These are phyloP conservation scores for Hypoxylon crocopeplum DNA, from an alignment of 495 filamentous ascomycete genomes.

Conservation along the genomic window DNA sequence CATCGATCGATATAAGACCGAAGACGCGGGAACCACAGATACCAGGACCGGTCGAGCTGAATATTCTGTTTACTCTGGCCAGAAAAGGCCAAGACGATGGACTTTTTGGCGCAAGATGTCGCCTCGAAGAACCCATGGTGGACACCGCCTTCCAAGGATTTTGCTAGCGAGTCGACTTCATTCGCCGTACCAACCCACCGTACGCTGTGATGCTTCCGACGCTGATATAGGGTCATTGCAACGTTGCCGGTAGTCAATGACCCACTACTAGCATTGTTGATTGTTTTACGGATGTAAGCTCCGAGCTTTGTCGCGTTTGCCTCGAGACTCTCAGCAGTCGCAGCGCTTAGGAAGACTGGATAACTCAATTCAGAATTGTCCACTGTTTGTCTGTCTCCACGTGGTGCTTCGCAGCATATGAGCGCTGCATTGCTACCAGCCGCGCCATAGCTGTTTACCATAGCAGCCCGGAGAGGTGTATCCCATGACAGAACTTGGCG, in stretches of 20 bases:
- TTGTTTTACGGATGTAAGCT: constrained; percentile 37
- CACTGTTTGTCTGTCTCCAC: neutral
- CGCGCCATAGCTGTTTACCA: constrained; percentile 43
- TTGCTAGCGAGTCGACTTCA: neutral
- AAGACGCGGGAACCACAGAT: constrained; percentile 1
- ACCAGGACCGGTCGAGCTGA: constrained; percentile 39
- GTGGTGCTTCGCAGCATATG: constrained; percentile 32
- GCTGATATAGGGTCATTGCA: constrained; percentile 33
- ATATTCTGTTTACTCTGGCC: constrained; percentile 53
- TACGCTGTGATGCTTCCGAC: constrained; percentile 5
- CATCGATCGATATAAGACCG: constrained; percentile 31
- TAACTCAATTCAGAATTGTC: constrained; percentile 4
- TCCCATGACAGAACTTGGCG: constrained; percentile 45
- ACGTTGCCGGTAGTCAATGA: constrained; percentile 50
- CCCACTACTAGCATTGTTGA: constrained; percentile 45
- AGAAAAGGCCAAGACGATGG: constrained; percentile 57
- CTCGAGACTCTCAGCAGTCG: constrained; percentile 10
- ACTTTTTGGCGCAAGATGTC: neutral
- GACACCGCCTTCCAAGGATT: neutral
- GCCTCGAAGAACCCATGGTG: neutral
- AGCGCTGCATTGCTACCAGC: constrained; percentile 41
- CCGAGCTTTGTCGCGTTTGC: constrained; percentile 35
- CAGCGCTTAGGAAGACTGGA: constrained; percentile 24
- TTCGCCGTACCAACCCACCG: constrained; percentile 3
- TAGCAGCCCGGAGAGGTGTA: constrained; percentile 18